Conservation (phyloP, 305 asterid genomes). For the Plantago lanceolata region DNA sequence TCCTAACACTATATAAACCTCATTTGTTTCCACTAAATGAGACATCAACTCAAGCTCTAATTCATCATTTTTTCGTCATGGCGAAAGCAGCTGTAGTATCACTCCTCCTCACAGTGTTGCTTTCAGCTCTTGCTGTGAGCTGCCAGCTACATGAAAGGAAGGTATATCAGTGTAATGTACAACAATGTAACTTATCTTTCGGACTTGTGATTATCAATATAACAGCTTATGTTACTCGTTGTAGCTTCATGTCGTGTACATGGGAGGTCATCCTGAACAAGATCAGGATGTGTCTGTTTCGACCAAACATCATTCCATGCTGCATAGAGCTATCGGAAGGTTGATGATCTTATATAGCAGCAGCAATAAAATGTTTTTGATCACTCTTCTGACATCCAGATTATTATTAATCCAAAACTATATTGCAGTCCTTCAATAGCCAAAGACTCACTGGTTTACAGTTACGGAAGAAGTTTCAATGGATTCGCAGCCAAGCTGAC, state of each 20-base stretch:
- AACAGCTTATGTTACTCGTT: neutral
- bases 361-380: neutral
- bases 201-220: neutral
- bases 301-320: slow-evolving; percentile 38
- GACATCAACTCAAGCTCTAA: slow-evolving; percentile 8
- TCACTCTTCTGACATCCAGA: neutral
- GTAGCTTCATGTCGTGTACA: slow-evolving; percentile 48
- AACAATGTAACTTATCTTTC: neutral
- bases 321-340: slow-evolving; percentile 51
- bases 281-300: slow-evolving; percentile 29
- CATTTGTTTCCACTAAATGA: neutral
- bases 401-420: neutral
- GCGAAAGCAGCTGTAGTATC: slow-evolving; percentile 22
- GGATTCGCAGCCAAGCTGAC: slow-evolving; percentile 54
- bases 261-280: slow-evolving; percentile 42
- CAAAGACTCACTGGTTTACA: slow-evolving; percentile 36
- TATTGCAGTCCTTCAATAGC: slow-evolving; percentile 37
- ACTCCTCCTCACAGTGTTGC: slow-evolving; percentile 29
- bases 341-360: neutral
- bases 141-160: slow-evolving; percentile 35
- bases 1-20: slow-evolving; percentile 25
- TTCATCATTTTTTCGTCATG: slow-evolving; percentile 15
- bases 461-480: slow-evolving; percentile 47
- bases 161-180: slow-evolving; percentile 13
- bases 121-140: slow-evolving; percentile 27